These are phyloP conservation scores for Penicillium sp. DNA, from an alignment of 2,329 filamentous ascomycete genomes.

Conservation along the genomic window DNA sequence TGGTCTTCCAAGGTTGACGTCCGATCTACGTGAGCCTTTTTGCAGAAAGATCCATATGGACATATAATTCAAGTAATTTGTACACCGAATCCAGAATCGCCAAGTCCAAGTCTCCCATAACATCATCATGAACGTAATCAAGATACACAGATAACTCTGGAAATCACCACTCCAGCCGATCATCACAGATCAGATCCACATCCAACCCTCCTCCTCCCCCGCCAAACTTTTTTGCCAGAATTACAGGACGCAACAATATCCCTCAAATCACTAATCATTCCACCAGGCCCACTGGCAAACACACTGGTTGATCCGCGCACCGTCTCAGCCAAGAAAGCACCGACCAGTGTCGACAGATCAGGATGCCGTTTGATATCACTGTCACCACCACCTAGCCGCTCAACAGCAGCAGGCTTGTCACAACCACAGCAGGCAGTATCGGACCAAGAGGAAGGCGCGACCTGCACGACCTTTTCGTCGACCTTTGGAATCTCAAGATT, in stretches of 20 bases:
- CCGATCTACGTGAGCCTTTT: no score
- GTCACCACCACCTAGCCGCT: conserved; percentile 18
- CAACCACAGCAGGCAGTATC: conserved; percentile 13
- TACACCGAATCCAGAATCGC: not conserved
- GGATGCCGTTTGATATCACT: conserved; percentile 25
- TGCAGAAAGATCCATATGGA: no score
- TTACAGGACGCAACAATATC: conserved; percentile 54
- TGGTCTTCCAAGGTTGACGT: no score
- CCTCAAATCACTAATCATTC: conserved; percentile 59
- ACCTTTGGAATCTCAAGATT: conserved; percentile 4
- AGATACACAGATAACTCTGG: not conserved
- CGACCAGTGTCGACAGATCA: conserved; percentile 47
- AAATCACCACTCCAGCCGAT: conserved; percentile 47
- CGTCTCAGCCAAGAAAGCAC: conserved; percentile 46
- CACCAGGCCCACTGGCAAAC: conserved; percentile 58
- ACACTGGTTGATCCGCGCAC: conserved; percentile 51
- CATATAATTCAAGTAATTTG: not conserved
- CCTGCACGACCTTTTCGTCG: conserved; percentile 8
- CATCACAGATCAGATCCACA: conserved; percentile 58
- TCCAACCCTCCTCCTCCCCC: conserved; percentile 54
- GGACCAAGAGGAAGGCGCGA: conserved; percentile 4
- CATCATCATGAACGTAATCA: not conserved
- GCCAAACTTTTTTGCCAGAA: conserved; percentile 54
- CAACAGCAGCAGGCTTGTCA: conserved; percentile 7
- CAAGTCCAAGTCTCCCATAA: not conserved